Conservation (phyloP, 257 asterid species). For the Gentiana straminea region DNA sequence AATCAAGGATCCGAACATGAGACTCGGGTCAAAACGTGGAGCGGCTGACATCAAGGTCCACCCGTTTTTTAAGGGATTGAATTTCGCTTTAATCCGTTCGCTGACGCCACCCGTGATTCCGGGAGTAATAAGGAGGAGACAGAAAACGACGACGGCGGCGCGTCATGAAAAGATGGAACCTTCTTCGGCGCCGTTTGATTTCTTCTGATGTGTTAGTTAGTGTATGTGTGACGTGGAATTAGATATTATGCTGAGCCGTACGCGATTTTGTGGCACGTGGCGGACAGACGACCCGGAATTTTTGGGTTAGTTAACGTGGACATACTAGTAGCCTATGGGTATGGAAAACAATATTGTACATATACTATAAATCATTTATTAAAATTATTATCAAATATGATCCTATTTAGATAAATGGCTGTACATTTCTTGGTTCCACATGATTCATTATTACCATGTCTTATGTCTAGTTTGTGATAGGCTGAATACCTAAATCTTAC, state of each 20-base stretch:
- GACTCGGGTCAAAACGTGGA: slow-evolving; percentile 84
- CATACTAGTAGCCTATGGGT: too few species aligned
- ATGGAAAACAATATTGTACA: too few species aligned
- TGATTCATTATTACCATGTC: too few species aligned
- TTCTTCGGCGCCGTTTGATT: slow-evolving; percentile 33
- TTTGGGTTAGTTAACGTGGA: too few species aligned
- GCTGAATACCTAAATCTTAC: too few species aligned
- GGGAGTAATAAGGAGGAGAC: slow-evolving; percentile 18
- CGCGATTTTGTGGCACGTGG: not conserved
- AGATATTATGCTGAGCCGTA: not conserved
- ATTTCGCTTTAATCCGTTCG: slow-evolving; percentile 65
- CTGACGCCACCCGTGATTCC: slow-evolving; percentile 45
- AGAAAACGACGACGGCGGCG: slow-evolving; percentile 23
- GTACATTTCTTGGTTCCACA: too few species aligned
- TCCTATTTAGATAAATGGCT: too few species aligned
- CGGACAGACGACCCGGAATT: too few species aligned
- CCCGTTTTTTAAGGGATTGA: slow-evolving; percentile 68
- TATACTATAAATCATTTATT: too few species aligned
- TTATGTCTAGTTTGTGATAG: too few species aligned
- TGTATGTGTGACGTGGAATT: not conserved
- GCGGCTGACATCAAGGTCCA: slow-evolving; percentile 82
- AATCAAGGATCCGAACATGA: slow-evolving; percentile 47
- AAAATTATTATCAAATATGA: too few species aligned
- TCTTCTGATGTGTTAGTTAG: slow-evolving; percentile 26
- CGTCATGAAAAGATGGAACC: slow-evolving; percentile 7